Evolutionary conservation across 1,284 basidiomycete genomes (phyloP), one percentile per base, ranked within the genome.

Genomic region (Puccinia horiana): DNA sequence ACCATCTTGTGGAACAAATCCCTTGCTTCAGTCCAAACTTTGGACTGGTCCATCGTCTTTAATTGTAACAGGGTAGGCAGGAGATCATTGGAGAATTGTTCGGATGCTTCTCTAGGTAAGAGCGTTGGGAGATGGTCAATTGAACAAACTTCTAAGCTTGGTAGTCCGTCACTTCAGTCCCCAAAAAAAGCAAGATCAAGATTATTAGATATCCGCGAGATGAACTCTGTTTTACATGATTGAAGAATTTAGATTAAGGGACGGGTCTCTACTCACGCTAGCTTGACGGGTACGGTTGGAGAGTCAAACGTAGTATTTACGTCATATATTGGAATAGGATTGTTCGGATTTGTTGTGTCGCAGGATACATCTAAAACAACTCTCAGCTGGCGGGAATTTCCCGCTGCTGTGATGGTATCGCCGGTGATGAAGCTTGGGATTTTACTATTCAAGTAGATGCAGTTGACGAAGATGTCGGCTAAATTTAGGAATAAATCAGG

Each of bases 401-500:
- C 95, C 16, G 93, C 94, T 32, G 89, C 89, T 35, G 88, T 88
- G 85, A 98, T 92, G 84, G 91, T 91, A 70, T 94, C 92, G 56
- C 88, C 87, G 16, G 93, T 93, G 83, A 99, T 84, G 88, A 99
- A 99, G 76, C 70, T 90, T 20, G 96, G 95, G 85, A 99, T 99
- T 84, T 91, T 89, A 76, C 92, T 91, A 76, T 91, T 92, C 83
- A 99, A 92, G 88, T 99, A 99, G 88, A 99, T 99, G 91, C 97
- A 99, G 90, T 99, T 99, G 90, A 99, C 92, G 86, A 99, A 98
- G 86, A 99, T 92, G 88, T 99, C 97, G 84, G 95, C 96, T 81
- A 42, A 4, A 23, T 54, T 54, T 35, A 29, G 35, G 20, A 44
- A 72, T 70, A 32, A 3, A 44, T 32, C 29, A 37, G n/a, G 32